Evolutionary conservation across 495 filamentous ascomycete species (phyloP), one percentile per base, ranked within the genome.

Genomic region (Acidiella bohemica): DNA sequence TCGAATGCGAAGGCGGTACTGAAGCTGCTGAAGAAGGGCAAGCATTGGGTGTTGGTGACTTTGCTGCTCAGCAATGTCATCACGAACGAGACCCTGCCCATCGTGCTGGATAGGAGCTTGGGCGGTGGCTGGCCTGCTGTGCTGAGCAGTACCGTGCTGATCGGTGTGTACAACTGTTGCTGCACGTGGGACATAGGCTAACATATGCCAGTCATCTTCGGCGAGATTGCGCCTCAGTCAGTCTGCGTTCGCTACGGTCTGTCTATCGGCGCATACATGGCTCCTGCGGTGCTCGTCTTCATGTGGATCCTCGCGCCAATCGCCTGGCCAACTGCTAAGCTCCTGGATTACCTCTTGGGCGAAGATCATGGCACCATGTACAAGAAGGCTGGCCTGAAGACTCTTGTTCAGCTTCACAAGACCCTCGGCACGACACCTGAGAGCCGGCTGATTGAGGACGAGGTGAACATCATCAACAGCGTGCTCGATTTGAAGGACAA

Each of bases 31-130:
- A 76, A 88, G 42, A 76, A 72, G 32, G 92, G 90, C 29, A 97
- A 97, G 53, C 90, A 97, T 60, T 97, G 90, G 90, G 90, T 97
- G n/a, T 66, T 97, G 39, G 90, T 97, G 23, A 97, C 90, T 10
- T 65, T 97, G 22, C 72, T 97, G 3, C 64, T 97, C 35, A 82
- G 84, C 51, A 97, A 97, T 61, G 90, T 96, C 53, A 95, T 97
- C 52, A 93, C 93, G 36, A 97, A 97, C 60, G 90, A 96, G 62
- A 90, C 90, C 0, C 71, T 97, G 6, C 90, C 90, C 18, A 93
- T 97, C 36, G 82, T 96, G 16, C 71, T 97, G 12, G 90, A 97
- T 61, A 72, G 92, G 23, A 88, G 83, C 40, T 72, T 97, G 13
- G 90, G 90, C 28, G 92, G 90, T 41, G 90, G 90, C 36, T 88